Evolutionary conservation across 1,139 yeast genomes (phyloP), one percentile per base, ranked within the genome.

Genomic region (Suhomyces wounanorum): DNA sequence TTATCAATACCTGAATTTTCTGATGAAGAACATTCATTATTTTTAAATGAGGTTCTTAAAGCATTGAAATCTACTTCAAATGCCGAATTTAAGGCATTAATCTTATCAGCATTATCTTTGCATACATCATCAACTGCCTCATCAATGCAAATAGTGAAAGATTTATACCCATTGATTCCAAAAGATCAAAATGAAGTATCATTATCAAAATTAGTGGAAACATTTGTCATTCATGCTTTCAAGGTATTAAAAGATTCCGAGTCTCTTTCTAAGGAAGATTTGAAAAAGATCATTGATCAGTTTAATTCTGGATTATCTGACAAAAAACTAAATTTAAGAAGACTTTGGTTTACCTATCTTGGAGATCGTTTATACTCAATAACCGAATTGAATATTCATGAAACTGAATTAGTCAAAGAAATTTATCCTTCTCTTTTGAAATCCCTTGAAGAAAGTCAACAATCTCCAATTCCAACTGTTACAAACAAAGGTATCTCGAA

Each of bases 141-240:
- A 13, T 58, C 64, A 0, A 26, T 69, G 0, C 69, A 69, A 30
- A 67, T 85, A 11, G 67, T 82, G 1, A 61, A 69, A 1, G 73
- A 70, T 0, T 62, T 90, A 36, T 56, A 77, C 2, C 77, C 87
- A 1, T 68, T 83, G 16, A 73, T 87, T 8, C 58, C 79, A 1
- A 91, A 89, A 60, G 98, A 92, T 61, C 81, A 83, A 48, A 89
- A 90, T 58, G 98, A 94, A 63, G 40, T 59, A 1, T 83, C 89
- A 0, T 73, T 90, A 45, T 56, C 70, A 2, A 70, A 74, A 6
- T 72, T 83, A 54, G 70, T 86, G n/a, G 66, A 69, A n/a, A 74
- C 84, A 0, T 79, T 81, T 54, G 75, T 79, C 45, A 58, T 59
- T 25, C 85, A 79, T 57, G 70, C 77, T 37, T 64, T 73, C 25